Conservation (phyloP, 768 basidiomycete species). For the Lactarius pseudohatsudake region DNA sequence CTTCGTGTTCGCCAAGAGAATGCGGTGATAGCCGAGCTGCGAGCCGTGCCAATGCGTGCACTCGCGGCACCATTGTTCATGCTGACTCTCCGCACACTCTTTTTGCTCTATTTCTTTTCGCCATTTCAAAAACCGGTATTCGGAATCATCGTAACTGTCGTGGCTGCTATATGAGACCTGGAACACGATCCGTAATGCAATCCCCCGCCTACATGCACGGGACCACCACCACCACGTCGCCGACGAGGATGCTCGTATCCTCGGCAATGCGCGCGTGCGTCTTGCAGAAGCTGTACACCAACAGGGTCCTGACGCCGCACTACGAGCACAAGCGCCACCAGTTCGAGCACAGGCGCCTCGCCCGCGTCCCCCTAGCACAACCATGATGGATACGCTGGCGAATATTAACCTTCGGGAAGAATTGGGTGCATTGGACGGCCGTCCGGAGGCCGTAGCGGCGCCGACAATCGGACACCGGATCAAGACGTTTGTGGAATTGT, state of each 20-base stretch:
- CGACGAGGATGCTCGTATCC: conserved; percentile 6
- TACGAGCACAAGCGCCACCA: conserved; percentile 8
- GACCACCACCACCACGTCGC: conserved; percentile 14
- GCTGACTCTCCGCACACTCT: conserved; percentile 27
- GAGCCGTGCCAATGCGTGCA: conserved; percentile 28
- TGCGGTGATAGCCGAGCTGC: conserved; percentile 27
- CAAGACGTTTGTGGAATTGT: conserved; percentile 23
- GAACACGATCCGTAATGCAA: conserved; percentile 29
- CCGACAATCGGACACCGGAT: conserved; percentile 18
- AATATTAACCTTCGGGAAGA: conserved; percentile 23
- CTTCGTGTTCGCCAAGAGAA: conserved; percentile 26
- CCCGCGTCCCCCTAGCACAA: conserved; percentile 4
- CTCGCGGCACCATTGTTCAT: conserved; percentile 28
- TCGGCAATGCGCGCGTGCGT: conserved; percentile 9
- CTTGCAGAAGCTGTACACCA: conserved; percentile 9
- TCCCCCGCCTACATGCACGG: conserved; percentile 17
- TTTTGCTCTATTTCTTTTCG: conserved; percentile 29
- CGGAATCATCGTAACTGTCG: conserved; percentile 23
- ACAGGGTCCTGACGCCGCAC: conserved; percentile 1
- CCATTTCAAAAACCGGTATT: conserved; percentile 30
- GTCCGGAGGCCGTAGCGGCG: conserved; percentile 6
- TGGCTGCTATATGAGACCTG: conserved; percentile 31
- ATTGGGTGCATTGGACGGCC: conserved; percentile 16
- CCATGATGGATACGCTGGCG: conserved; percentile 22
- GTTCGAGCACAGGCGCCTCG: conserved; percentile 3